phyloP scores from a whole-genome alignment of 331 rosid genomes.

The Rhamnella rubrinervis region DNA sequence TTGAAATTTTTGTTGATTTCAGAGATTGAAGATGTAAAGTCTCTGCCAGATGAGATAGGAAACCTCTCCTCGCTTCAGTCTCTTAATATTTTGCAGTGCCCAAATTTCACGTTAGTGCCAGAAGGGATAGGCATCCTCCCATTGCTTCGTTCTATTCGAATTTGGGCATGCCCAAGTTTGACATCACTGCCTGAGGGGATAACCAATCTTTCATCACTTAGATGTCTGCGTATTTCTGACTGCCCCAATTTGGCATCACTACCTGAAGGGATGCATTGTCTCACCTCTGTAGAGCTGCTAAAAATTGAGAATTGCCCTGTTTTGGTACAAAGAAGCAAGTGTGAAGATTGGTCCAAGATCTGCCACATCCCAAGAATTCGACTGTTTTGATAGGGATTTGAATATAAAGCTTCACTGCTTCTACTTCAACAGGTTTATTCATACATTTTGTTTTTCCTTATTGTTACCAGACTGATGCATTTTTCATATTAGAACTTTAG shows the following conservation, averaged over 20 bases:
- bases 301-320: neutral
- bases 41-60: neutral
- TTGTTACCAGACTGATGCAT: no score
- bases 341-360: neutral
- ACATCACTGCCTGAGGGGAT: neutral
- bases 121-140: neutral
- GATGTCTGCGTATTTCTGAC: neutral
- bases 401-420: no score
- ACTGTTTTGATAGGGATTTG: no score
- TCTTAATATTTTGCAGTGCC: neutral
- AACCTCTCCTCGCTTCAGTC: neutral
- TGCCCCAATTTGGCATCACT: neutral
- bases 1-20: neutral
- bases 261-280: neutral
- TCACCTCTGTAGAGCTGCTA: neutral
- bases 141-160: neutral
- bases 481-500: no score
- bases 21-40: neutral
- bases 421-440: no score
- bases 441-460: no score
- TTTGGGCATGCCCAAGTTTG: neutral
- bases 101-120: neutral
- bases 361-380: no score
- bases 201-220: neutral
- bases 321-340: neutral